Evolutionary conservation across 345 rosid genomes (phyloP).

Genomic region (Excoecaria cochinchinensis): DNA sequence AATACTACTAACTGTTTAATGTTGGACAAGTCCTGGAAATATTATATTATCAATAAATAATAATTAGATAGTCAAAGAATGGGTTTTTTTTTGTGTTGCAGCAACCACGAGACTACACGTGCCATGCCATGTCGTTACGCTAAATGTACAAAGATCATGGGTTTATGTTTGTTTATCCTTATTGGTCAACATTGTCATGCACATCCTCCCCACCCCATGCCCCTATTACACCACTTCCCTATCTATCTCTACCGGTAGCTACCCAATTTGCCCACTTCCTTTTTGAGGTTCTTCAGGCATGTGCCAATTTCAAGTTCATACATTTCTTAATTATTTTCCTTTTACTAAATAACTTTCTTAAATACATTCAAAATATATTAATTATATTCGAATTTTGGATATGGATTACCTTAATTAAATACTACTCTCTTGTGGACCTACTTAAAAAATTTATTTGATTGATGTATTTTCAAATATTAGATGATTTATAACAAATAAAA

Average conservation of each 20-base stretch:
- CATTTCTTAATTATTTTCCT: neutral
- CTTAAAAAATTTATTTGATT: too few relatives aligned
- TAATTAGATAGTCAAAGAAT: constrained; percentile 12
- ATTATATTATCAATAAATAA: neutral
- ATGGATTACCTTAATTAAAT: too few relatives aligned
- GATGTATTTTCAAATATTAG: too few relatives aligned
- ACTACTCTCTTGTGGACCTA: too few relatives aligned
- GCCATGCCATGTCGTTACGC: constrained; percentile 8
- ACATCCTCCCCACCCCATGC: neutral
- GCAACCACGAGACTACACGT: constrained; percentile 12
- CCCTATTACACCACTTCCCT: too few relatives aligned
- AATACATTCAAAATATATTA: too few relatives aligned
- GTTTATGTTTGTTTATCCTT: neutral
- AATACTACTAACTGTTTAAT: constrained; percentile 2
- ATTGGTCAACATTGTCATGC: constrained; percentile 23
- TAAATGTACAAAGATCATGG: neutral
- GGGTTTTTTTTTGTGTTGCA: constrained; percentile 1
- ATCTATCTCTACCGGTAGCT: neutral
- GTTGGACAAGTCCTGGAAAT: neutral
- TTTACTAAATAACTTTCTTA: neutral
- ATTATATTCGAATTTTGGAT: too few relatives aligned
- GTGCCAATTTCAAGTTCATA: neutral
- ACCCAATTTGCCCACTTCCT: neutral
- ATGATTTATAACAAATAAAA: too few relatives aligned
- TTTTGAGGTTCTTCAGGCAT: neutral